Base-by-base conservation (phyloP, 148 eudicot species). In the Persicaria tinctoria region DNA sequence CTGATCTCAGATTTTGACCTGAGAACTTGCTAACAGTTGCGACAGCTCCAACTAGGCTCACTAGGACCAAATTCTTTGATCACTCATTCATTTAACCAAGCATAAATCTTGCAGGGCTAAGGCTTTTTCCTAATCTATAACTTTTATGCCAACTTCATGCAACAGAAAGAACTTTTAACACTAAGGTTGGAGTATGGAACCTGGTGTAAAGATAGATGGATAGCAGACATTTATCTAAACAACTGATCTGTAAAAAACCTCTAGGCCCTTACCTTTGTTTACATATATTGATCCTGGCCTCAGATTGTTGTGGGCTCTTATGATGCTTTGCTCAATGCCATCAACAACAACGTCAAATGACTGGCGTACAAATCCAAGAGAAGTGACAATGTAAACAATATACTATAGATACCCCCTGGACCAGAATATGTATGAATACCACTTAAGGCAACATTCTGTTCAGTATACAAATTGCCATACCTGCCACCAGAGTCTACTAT, bases 361-460 rank as follows among this genome's bases (percentile, higher is more conserved):
- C 76, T 93, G 94, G 73, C 89, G 97, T 56, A 93, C 94, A 81
- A 93, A 93, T 54, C 98, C 98, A 71, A 93, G 92, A 70, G 98
- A 93, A 59, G 98, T 93, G 12, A 93, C 88, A 70, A 93, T 84
- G 84, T 93, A 93, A 64, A 90, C 91, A 77, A 95, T 85, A 83
- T 95, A 95, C 76, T 95, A 97, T 8, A 95, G 91, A 83, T 92
- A 90, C 78, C 99, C 99, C 96, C 99, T 5, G 99, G 99, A 47
- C 99, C 99, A 76, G 99, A 93, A 83, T 95, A 97, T 14, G 99
- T 90, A 78, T 95, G 99, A 73, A 92, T 95, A 49, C 99, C 99
- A 80, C 99, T 95, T 60, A 95, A 90, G 51, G 97, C 99, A 86
- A 92, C 97, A 88, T 95, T 95, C 1, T 85, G 84, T 79, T 92